A percentile compares a stretch with the other conserved stretches of the same genome.
Conservation (phyloP, 768 basidiomycete genomes). For the Myochromella boudieri region DNA sequence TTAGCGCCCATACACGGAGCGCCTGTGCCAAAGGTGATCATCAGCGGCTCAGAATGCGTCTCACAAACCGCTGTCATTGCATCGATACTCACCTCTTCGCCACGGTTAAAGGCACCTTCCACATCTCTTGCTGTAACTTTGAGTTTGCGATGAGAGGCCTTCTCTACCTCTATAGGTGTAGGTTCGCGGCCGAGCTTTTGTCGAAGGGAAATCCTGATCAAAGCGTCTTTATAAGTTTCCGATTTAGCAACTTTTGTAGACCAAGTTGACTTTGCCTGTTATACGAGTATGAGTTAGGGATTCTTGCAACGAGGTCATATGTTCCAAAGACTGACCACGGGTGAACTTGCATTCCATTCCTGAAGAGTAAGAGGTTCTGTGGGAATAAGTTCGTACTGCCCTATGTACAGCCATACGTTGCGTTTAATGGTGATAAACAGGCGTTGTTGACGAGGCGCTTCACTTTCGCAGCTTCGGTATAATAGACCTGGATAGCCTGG, state of each 20-base stretch:
- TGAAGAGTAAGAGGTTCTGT: slow-evolving; percentile 37
- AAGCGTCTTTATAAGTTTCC: slow-evolving; percentile 23
- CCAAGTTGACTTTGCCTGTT: slow-evolving; percentile 20
- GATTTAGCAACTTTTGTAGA: slow-evolving; percentile 20
- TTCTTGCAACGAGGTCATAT: not conserved
- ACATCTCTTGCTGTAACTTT: slow-evolving; percentile 25
- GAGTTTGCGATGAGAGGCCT: not conserved
- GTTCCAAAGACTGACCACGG: slow-evolving; percentile 17
- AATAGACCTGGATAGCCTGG: slow-evolving; percentile 31
- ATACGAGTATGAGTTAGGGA: not conserved
- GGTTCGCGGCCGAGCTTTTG: slow-evolving; percentile 22
- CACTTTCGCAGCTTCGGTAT: slow-evolving; percentile 10
- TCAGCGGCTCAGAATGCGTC: not conserved
- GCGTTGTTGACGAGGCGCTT: slow-evolving; percentile 25
- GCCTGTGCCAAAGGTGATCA: slow-evolving; percentile 13
- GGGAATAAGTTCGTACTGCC: slow-evolving; percentile 30
- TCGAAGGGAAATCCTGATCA: slow-evolving; percentile 29
- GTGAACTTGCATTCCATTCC: slow-evolving; percentile 20
- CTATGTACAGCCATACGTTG: slow-evolving; percentile 33
- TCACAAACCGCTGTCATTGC: too few relatives aligned
- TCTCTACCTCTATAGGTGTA: slow-evolving; percentile 22
- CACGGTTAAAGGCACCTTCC: slow-evolving; percentile 23
- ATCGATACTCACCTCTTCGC: slow-evolving; percentile 30
- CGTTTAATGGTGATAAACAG: slow-evolving; percentile 31
- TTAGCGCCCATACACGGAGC: slow-evolving; percentile 35